Evolutionary conservation across 805 yeast species (phyloP), one percentile per base, ranked within the genome.

Genomic region (Lipomyces mesembrius): DNA sequence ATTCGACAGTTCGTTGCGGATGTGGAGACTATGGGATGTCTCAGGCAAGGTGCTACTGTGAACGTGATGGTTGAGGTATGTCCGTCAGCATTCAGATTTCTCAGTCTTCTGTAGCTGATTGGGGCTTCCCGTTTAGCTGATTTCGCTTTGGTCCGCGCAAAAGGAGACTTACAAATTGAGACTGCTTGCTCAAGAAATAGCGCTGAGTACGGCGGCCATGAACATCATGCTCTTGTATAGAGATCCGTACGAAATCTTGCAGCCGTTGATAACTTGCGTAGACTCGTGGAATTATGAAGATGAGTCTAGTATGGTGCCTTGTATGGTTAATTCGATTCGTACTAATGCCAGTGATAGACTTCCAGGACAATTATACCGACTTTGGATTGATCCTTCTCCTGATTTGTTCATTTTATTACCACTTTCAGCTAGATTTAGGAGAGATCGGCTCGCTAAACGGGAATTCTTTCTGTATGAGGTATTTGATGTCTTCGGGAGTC

Each of bases 291-390:
- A 79, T 60, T 77, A 75, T 4, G 87, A 84, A 57, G 88, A 85
- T 46, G 87, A 84, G 61, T 89, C 85, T 62, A 81, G 70, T 67
- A 61, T 9, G 70, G 52, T 43, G 49, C 22, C 22, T 43, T 1
- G 49, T n/a, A 5, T 43, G 8, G 3, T 3, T 43, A 1, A 43
- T 4, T 7, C 22, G 49, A n/a, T 43, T 43, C 49, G 22, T 17
- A n/a, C 22, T 43, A 43, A 43, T n/a, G 20, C 8, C 25, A 5
- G 20, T 81, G 64, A 84, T 34, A 64, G 70, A 85, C 70, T 85
- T 84, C 68, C 92, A 88, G 75, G 95, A 89, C 49, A 77, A 81
- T 14, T 90, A 87, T 73, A 80, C 91, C 1, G 87, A 90, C 52
- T 87, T 88, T 75, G 92, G 96, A 0, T 81, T 85, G 57, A 79